These are phyloP conservation scores for Acmispon strigosus DNA, from an alignment of 306 rosid species.

Conservation along the genomic window DNA sequence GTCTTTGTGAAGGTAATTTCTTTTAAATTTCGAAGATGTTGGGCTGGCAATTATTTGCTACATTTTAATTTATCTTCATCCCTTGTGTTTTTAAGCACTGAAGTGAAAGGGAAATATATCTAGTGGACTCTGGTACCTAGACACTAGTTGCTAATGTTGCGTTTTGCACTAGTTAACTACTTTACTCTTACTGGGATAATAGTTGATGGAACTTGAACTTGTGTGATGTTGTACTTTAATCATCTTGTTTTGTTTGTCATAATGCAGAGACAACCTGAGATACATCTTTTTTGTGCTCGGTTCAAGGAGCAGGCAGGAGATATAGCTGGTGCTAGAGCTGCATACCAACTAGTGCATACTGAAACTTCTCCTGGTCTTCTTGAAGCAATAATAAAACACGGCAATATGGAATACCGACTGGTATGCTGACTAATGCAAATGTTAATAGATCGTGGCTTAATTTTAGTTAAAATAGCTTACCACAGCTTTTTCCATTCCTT, in stretches of 20 bases:
- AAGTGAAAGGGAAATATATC: neutral
- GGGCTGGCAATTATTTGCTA: neutral
- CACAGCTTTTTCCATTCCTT: constrained; percentile 18
- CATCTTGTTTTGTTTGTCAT: neutral
- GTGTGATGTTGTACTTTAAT: neutral
- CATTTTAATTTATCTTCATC: neutral
- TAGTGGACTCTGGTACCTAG: neutral
- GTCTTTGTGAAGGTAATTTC: constrained; percentile 89
- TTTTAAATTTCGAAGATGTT: neutral
- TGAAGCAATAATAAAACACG: constrained; percentile 92
- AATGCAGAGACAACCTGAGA: constrained; percentile 88
- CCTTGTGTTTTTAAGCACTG: neutral
- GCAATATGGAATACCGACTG: constrained; percentile 91
- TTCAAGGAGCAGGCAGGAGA: constrained; percentile 89
- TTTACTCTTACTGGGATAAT: neutral
- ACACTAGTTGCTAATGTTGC: neutral
- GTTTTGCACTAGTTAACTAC: neutral
- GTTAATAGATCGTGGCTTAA: constrained; percentile 5
- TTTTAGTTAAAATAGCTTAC: constrained; percentile 4
- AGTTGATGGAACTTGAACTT: neutral
- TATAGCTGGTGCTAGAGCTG: constrained; percentile 79
- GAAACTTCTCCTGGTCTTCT: constrained; percentile 97
- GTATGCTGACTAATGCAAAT: constrained; percentile 39
- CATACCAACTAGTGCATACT: constrained; percentile 84
- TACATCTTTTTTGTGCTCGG: constrained; percentile 89